phyloP scores from a whole-genome alignment of 2,329 filamentous ascomycete genomes.

The Moelleriella libera region DNA sequence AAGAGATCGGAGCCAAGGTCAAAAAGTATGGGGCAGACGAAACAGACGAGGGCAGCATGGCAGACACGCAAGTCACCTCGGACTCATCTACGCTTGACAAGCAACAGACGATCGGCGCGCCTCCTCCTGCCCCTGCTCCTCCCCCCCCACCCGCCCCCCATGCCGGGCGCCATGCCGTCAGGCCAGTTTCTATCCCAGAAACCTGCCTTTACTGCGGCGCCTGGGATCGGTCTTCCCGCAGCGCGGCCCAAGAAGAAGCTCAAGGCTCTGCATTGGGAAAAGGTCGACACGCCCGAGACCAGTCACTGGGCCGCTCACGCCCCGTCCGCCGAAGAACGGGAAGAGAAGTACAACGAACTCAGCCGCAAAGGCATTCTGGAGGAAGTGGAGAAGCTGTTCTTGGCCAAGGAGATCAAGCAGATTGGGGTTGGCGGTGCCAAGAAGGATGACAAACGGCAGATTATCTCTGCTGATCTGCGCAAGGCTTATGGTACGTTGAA shows the following conservation, averaged over 20 bases:
- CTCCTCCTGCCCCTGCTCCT: constrained; percentile 24
- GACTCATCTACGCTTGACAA: constrained; percentile 14
- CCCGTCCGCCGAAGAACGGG: constrained; percentile 74
- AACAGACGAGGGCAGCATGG: constrained; percentile 54
- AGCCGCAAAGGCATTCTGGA: constrained; percentile 91
- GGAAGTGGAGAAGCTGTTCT: constrained; percentile 93
- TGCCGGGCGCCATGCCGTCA: constrained; percentile 50
- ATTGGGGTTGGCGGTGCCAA: constrained; percentile 58
- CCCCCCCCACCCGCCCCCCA: constrained; percentile 38
- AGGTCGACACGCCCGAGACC: constrained; percentile 81
- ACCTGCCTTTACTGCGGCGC: constrained; percentile 36
- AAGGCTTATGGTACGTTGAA: constrained; percentile 59
- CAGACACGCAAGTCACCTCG: constrained; percentile 30
- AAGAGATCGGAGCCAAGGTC: constrained; percentile 63
- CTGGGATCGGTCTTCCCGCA: constrained; percentile 57
- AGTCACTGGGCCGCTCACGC: constrained; percentile 87
- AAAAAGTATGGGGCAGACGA: constrained; percentile 61
- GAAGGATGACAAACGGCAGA: constrained; percentile 92
- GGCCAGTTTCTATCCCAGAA: constrained; percentile 64
- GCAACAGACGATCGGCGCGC: constrained; percentile 14
- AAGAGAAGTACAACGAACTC: constrained; percentile 91
- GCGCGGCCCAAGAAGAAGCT: constrained; percentile 97
- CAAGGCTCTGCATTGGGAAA: constrained; percentile 98
- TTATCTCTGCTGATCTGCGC: constrained; percentile 81
- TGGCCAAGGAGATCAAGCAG: constrained; percentile 91